Conservation (phyloP, 306 rosid species). For the Gleditsia sinensis region DNA sequence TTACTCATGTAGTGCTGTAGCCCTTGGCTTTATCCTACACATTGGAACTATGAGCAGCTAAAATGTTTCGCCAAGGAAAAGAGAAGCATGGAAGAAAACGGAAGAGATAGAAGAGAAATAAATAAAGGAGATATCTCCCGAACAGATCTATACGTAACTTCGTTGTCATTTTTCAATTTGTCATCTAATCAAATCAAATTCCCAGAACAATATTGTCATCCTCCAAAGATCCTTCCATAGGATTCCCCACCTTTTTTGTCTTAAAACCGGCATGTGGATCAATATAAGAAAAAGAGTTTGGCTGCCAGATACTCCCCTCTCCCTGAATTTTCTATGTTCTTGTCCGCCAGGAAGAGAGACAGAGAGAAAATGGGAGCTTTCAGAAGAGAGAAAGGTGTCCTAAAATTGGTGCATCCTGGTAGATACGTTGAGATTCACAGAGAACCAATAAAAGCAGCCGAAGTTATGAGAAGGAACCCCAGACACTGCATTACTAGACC, state of each 20-base stretch:
- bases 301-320: constrained; percentile 27
- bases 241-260: constrained; percentile 32
- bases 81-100: neutral
- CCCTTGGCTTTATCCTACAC: neutral
- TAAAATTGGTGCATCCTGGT: constrained; percentile 67
- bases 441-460: constrained; percentile 56
- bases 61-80: neutral
- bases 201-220: constrained; percentile 30
- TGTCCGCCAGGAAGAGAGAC: neutral
- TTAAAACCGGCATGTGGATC: neutral
- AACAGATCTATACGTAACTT: neutral
- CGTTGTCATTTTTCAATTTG: constrained; percentile 12
- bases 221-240: constrained; percentile 40
- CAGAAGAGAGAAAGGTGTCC: constrained; percentile 38
- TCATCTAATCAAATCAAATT: neutral
- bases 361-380: constrained; percentile 35
- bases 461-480: constrained; percentile 60
- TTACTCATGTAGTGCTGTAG: neutral
- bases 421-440: constrained; percentile 50
- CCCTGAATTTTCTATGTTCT: neutral
- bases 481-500: constrained; percentile 69
- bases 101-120: neutral
- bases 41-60: neutral
- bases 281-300: constrained; percentile 18
- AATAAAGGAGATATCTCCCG: neutral